Evolutionary conservation across 257 asterid species (phyloP), one percentile per base, ranked within the genome.

Genomic region (Rehmannia glutinosa): DNA sequence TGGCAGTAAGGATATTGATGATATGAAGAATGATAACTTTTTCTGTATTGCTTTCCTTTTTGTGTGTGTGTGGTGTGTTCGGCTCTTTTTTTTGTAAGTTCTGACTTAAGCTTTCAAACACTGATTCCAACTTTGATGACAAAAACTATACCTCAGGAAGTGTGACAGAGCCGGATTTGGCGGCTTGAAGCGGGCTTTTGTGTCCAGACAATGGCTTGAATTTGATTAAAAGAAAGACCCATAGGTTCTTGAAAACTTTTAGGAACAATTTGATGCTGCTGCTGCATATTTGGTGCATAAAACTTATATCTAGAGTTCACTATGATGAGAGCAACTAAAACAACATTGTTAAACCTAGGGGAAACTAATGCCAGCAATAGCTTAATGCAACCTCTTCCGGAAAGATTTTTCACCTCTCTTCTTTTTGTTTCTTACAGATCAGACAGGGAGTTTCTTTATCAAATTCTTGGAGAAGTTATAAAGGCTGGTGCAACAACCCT

Each of bases 401-500:
- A 8, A 35, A n/a, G 23, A 10, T 8, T 13, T 55, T 61, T 65
- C 42, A 39, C 50, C 55, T 65, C 52, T 55, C 23, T 32, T 47
- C 11, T 73, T 47, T 76, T 58, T 66, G 25, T 70, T 70, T 61
- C 66, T 55, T 69, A 73, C 88, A 90, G 97, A 77, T 90, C 99
- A 6, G 95, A 86, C 23, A 77, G 84, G 71, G 81, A 84, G 65
- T 93, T 93, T 72, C 96, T 93, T 51, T 93, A 93, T 74, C 80
- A 85, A 69, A 88, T 93, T 66, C 88, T 93, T 69, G 97, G 86
- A 65, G 97, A 93, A 80, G 96, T 93, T 64, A 93, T 93, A 36
- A 83, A 82, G 83, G 96, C 91, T 8, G 99, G 99, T 47, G 99
- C 99, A 13, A 90, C 99, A 58, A 93, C 99, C 60, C 91, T 93